These are phyloP conservation scores for Suillus brevipes DNA, from an alignment of 768 basidiomycete genomes.

Conservation along the genomic window DNA sequence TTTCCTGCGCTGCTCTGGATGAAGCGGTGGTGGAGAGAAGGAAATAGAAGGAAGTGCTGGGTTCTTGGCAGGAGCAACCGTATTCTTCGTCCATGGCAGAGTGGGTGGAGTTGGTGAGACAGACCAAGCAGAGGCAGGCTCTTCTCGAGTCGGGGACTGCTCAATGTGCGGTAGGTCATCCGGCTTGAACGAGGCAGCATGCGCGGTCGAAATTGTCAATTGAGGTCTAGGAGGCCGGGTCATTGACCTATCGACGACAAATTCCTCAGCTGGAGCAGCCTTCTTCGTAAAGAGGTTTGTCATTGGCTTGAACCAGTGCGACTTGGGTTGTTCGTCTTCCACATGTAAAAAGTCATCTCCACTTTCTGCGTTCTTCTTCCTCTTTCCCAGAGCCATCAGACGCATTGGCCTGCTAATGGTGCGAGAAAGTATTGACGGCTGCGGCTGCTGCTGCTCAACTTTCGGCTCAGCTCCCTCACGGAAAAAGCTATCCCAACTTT, in stretches of 20 bases:
- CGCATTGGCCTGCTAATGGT: slow-evolving; percentile 38
- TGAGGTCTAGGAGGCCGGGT: slow-evolving; percentile 29
- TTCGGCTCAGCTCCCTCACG: slow-evolving; percentile 24
- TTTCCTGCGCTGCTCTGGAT: slow-evolving; percentile 32
- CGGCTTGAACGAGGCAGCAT: slow-evolving; percentile 31
- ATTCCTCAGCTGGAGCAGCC: slow-evolving; percentile 15
- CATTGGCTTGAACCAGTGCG: slow-evolving; percentile 40
- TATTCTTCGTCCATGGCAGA: slow-evolving; percentile 26
- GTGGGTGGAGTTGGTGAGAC: slow-evolving; percentile 31
- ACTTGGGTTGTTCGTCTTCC: slow-evolving; percentile 24
- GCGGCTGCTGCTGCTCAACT: slow-evolving; percentile 13
- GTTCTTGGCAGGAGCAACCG: slow-evolving; percentile 21
- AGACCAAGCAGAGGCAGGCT: slow-evolving; percentile 33
- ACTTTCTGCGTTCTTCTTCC: slow-evolving; percentile 35
- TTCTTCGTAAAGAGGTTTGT: slow-evolving; percentile 30
- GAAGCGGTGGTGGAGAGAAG: slow-evolving; percentile 33
- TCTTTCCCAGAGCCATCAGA: slow-evolving; percentile 47
- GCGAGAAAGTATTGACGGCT: slow-evolving; percentile 25
- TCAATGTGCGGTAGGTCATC: slow-evolving; percentile 33
- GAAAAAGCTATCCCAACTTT: slow-evolving; percentile 49
- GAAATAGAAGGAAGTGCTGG: slow-evolving; percentile 39
- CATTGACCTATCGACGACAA: slow-evolving; percentile 20
- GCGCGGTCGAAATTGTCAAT: slow-evolving; percentile 46
- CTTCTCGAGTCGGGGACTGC: slow-evolving; percentile 21
- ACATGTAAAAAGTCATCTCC: slow-evolving; percentile 24